Percentiles rank a stretch among this genome's conserved stretches.
These are phyloP conservation scores for Cicer bijugum DNA, from an alignment of 306 rosid species.

Conservation along the genomic window DNA sequence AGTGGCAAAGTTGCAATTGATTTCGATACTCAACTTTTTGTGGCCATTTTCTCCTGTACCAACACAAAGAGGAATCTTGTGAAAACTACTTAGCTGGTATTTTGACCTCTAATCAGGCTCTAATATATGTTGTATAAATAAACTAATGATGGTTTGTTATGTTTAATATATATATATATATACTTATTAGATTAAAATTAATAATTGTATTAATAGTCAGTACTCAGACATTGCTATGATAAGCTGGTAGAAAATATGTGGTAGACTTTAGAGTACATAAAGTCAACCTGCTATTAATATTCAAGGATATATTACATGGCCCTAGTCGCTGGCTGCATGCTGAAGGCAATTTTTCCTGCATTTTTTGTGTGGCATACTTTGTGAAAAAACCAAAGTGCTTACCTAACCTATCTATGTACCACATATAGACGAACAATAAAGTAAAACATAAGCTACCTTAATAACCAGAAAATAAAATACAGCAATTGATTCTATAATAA, in stretches of 20 bases:
- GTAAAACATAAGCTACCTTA: constrained; percentile 7
- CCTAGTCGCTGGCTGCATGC: constrained; percentile 35
- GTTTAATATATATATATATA: neutral
- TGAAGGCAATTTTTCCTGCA: constrained; percentile 25
- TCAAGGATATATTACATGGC: constrained; percentile 34
- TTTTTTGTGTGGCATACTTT: constrained; percentile 25
- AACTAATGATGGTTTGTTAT: neutral
- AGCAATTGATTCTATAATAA: constrained; percentile 11
- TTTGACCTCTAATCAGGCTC: neutral
- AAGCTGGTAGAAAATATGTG: neutral
- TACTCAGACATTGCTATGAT: neutral
- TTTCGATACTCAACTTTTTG: constrained; percentile 33
- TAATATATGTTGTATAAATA: neutral
- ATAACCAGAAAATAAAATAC: neutral
- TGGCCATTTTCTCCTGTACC: constrained; percentile 22
- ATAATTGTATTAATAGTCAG: neutral
- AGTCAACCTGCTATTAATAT: constrained; percentile 40
- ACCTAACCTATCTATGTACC: constrained; percentile 48
- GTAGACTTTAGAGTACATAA: constrained; percentile 23
- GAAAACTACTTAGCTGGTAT: constrained; percentile 14
- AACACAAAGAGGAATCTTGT: constrained; percentile 46
- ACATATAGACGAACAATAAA: constrained; percentile 14
- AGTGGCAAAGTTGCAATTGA: constrained; percentile 32
- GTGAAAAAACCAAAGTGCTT: constrained; percentile 39
- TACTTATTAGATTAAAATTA: constrained; percentile 2